These are phyloP conservation scores for Triticum turgidum DNA, from an alignment of 176 grass and related monocot genomes.

Conservation along the genomic window DNA sequence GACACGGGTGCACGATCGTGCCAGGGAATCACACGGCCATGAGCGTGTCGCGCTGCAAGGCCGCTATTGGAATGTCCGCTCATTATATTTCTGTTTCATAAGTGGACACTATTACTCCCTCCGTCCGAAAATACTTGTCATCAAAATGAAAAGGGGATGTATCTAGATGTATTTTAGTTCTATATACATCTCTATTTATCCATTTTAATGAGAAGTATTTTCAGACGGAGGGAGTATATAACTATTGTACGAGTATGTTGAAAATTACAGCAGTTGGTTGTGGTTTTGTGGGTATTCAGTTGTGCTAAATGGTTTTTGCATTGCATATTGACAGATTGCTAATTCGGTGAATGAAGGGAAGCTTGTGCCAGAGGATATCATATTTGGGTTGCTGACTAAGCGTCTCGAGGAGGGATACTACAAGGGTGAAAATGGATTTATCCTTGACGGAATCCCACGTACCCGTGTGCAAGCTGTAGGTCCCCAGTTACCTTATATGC, in stretches of 20 bases:
- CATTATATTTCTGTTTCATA: not conserved
- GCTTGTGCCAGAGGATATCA: constrained; percentile 84
- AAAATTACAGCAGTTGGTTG: not conserved
- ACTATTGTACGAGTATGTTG: not conserved
- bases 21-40: not conserved
- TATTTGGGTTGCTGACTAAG: constrained; percentile 90
- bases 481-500: not conserved
- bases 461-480: constrained; percentile 84
- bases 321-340: constrained; percentile 55
- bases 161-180: too few species aligned
- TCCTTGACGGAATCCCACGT: constrained; percentile 90
- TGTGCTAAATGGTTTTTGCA: constrained; percentile 20
- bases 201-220: too few species aligned
- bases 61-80: not conserved
- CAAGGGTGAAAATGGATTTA: constrained; percentile 92
- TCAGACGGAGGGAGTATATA: not conserved
- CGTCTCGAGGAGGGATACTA: constrained; percentile 82
- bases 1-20: not conserved
- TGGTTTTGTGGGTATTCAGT: not conserved
- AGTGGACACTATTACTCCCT: too few species aligned
- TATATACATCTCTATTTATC: too few species aligned
- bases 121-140: too few species aligned
- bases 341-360: constrained; percentile 80
- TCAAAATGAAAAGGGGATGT: too few species aligned
- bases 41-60: not conserved